These are phyloP conservation scores for Diutina siamensis DNA, from an alignment of 1,139 yeast species.

Conservation along the genomic window DNA sequence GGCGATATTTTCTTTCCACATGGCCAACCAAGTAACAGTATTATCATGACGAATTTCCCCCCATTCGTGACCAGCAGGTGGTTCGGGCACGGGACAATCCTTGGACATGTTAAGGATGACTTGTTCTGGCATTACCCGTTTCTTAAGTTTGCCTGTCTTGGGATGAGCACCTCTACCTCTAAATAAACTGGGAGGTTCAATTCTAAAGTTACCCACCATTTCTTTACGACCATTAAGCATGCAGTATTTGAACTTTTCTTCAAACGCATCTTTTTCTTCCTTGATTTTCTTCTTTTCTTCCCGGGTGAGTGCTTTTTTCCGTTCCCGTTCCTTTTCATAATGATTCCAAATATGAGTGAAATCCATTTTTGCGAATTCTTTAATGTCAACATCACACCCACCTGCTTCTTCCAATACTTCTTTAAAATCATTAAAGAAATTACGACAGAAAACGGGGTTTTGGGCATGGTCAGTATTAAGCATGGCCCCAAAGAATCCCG, in stretches of 20 bases:
- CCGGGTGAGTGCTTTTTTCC: slow-evolving; percentile 52
- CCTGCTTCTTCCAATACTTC: slow-evolving; percentile 60
- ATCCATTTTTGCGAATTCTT: slow-evolving; percentile 60
- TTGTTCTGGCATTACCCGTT: slow-evolving; percentile 81
- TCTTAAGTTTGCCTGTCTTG: slow-evolving; percentile 78
- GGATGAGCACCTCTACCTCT: slow-evolving; percentile 98
- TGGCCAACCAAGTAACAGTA: slow-evolving; percentile 91
- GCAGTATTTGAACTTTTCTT: slow-evolving; percentile 77
- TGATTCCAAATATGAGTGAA: slow-evolving; percentile 64
- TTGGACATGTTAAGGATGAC: slow-evolving; percentile 74
- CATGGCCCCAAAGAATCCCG: slow-evolving; percentile 89
- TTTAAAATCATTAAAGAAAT: slow-evolving; percentile 72
- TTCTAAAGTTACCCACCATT: slow-evolving; percentile 84
- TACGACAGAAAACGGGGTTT: slow-evolving; percentile 76
- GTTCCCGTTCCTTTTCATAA: slow-evolving; percentile 61
- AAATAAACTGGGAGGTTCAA: slow-evolving; percentile 93
- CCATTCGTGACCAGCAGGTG: slow-evolving; percentile 88
- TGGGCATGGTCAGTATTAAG: slow-evolving; percentile 80
- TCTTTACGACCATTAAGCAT: slow-evolving; percentile 78
- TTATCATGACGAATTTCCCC: slow-evolving; percentile 82
- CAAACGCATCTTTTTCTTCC: slow-evolving; percentile 60
- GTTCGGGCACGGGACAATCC: slow-evolving; percentile 61
- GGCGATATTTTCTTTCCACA: slow-evolving; percentile 92
- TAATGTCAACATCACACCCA: slow-evolving; percentile 47
- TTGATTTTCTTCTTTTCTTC: slow-evolving; percentile 68